Conservation (phyloP, 2,329 filamentous ascomycete species). For the Colletotrichum sp. region DNA sequence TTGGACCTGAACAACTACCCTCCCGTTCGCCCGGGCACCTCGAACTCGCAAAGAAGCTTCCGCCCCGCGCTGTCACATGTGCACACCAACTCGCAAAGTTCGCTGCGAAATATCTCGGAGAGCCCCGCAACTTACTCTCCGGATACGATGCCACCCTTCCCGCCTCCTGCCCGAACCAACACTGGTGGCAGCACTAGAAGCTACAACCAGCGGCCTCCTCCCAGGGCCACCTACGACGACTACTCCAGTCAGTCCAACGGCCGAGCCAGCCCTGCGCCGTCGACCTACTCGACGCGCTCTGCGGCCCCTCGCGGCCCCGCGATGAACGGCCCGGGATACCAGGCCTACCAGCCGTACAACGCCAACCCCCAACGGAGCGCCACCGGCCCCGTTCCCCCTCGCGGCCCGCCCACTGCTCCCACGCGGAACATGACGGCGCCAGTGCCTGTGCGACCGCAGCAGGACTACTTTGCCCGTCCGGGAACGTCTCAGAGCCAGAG, state of each 20-base stretch:
- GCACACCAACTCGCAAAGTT: slow-evolving; percentile 22
- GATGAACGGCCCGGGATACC: slow-evolving; percentile 15
- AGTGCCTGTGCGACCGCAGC: slow-evolving; percentile 29
- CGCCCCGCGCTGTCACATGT: slow-evolving; percentile 28
- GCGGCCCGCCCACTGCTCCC: slow-evolving; percentile 39
- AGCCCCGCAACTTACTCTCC: slow-evolving; percentile 33
- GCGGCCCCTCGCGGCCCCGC: slow-evolving; percentile 21
- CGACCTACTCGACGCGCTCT: slow-evolving; percentile 26
- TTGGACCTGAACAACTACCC: slow-evolving; percentile 31
- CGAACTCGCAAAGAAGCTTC: slow-evolving; percentile 39
- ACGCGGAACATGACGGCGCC: slow-evolving; percentile 53
- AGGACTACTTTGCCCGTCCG: slow-evolving; percentile 31
- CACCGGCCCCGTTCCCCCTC: slow-evolving; percentile 40
- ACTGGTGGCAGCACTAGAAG: slow-evolving; percentile 24
- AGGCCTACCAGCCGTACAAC: slow-evolving; percentile 28
- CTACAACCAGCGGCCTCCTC: neutral
- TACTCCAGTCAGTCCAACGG: slow-evolving; percentile 29
- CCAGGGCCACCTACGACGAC: slow-evolving; percentile 20
- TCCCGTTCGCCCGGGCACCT: slow-evolving; percentile 39
- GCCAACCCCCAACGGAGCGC: slow-evolving; percentile 39
- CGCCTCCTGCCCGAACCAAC: slow-evolving; percentile 34
- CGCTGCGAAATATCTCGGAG: slow-evolving; percentile 27
- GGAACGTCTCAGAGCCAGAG: slow-evolving; percentile 28
- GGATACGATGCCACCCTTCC: slow-evolving; percentile 33
- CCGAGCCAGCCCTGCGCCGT: slow-evolving; percentile 38